A percentile compares a stretch with the other conserved stretches of the same genome.
Evolutionary conservation across 129 eudicot genomes (phyloP).

Genomic region (Tanacetum coccineum): DNA sequence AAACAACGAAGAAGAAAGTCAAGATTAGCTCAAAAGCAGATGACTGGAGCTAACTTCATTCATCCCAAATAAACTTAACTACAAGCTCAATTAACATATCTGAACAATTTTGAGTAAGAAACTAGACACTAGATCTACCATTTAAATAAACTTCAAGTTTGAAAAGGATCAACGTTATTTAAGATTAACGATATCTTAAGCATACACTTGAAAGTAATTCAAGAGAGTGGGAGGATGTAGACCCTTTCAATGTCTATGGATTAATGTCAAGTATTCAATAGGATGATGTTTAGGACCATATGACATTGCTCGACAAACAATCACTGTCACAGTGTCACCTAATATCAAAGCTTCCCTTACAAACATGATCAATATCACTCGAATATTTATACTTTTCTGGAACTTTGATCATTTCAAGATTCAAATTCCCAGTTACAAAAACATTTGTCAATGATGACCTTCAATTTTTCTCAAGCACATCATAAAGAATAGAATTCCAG

Average conservation of each 20-base stretch:
- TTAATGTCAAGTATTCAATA: no score
- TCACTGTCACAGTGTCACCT: not conserved
- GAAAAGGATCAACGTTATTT: not conserved
- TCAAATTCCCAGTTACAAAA: conserved; percentile 7
- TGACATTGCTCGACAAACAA: not conserved
- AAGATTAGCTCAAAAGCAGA: no score
- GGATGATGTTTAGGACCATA: no score
- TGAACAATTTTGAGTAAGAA: no score
- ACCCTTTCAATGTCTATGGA: no score
- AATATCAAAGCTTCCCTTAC: conserved; percentile 5
- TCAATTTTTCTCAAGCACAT: not conserved
- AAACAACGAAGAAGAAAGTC: no score
- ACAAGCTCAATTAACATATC: no score
- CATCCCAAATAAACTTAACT: no score
- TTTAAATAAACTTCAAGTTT: no score
- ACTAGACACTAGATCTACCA: no score
- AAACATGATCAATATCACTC: conserved; percentile 21
- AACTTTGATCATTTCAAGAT: conserved; percentile 9
- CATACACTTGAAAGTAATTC: not conserved
- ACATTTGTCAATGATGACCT: conserved; percentile 8
- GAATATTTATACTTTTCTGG: not conserved
- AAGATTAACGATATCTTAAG: not conserved
- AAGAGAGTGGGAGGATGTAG: no score
- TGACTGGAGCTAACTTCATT: no score
- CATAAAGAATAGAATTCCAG: not conserved